Conservation (phyloP, 768 basidiomycete genomes). For the Phanerochaete carnosa region DNA sequence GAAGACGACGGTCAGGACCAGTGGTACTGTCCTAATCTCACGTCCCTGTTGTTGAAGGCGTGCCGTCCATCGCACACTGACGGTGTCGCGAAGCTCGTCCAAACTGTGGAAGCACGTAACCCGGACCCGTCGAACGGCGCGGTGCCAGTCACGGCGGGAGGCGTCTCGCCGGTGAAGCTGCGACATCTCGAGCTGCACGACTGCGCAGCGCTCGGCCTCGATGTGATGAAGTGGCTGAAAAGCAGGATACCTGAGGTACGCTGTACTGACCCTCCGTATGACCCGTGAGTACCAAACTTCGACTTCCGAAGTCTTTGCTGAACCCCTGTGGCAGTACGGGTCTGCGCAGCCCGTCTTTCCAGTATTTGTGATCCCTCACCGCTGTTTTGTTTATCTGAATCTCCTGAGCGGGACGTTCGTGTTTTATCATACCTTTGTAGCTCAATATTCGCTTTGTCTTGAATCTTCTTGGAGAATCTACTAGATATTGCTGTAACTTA, state of each 20-base stretch:
- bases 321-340: background rate
- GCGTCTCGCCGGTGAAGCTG: slow-evolving; percentile 51
- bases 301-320: background rate
- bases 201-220: slow-evolving; percentile 61
- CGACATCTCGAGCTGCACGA: slow-evolving; percentile 61
- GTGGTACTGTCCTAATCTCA: slow-evolving; percentile 66
- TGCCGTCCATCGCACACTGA: slow-evolving; percentile 67
- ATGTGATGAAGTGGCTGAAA: slow-evolving; percentile 68
- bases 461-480: background rate
- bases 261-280: slow-evolving; percentile 57
- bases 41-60: slow-evolving; percentile 54
- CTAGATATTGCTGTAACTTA: slow-evolving; percentile 1
- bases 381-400: background rate
- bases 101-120: slow-evolving; percentile 70
- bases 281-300: slow-evolving; percentile 26
- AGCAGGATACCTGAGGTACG: slow-evolving; percentile 58
- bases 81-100: slow-evolving; percentile 61
- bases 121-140: slow-evolving; percentile 39
- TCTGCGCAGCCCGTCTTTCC: background rate
- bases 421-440: background rate
- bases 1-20: slow-evolving; percentile 53
- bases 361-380: background rate
- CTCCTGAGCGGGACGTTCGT: background rate
- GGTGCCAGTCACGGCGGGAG: slow-evolving; percentile 33
- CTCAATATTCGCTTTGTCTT: background rate